These are phyloP conservation scores for Tarenaya hassleriana DNA, from an alignment of 345 rosid species.

Conservation along the genomic window DNA sequence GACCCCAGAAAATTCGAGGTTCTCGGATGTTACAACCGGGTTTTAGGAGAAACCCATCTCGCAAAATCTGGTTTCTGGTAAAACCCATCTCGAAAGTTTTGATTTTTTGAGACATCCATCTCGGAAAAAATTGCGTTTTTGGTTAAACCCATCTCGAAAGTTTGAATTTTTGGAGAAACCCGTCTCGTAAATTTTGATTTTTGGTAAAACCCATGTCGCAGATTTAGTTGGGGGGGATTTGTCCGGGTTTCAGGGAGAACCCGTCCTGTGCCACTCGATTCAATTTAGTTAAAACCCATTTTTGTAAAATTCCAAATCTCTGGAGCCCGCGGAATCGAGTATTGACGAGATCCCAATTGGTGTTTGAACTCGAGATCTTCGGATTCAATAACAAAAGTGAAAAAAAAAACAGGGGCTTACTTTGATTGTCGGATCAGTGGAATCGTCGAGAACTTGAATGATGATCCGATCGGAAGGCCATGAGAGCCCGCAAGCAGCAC, in stretches of 20 bases:
- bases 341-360: no score
- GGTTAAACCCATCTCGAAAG: constrained; percentile 12
- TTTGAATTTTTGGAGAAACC: background rate
- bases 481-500: constrained; percentile 95
- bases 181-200: background rate
- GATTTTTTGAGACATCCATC: no score
- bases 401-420: constrained; percentile 26
- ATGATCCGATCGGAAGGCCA: constrained; percentile 94
- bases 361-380: background rate
- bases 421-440: constrained; percentile 83
- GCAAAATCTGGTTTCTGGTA: background rate
- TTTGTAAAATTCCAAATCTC: no score
- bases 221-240: background rate
- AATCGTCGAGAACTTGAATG: constrained; percentile 89
- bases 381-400: no score
- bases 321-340: no score
- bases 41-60: background rate
- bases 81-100: no score
- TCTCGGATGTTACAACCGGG: no score
- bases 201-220: background rate
- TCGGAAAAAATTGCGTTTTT: no score
- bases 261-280: background rate
- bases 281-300: background rate
- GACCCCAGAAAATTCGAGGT: background rate
- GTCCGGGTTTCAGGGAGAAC: background rate